A percentile compares a stretch with the other conserved stretches of the same genome.
Conservation (phyloP, 2,329 filamentous ascomycete genomes). For the Fusarium staphyleae region DNA sequence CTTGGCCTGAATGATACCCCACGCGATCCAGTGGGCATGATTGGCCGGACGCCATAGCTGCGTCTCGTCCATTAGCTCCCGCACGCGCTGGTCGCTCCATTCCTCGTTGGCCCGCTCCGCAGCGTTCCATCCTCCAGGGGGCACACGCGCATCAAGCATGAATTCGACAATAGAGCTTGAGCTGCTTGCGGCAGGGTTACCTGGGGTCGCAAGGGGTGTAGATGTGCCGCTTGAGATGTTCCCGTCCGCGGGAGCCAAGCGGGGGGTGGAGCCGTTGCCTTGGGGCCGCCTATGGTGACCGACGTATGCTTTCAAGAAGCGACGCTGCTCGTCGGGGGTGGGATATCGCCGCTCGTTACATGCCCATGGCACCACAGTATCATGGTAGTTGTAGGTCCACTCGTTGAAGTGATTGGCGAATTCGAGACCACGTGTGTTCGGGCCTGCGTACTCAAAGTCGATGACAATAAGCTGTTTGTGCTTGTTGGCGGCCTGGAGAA, state of each 20-base stretch:
- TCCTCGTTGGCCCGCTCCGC: slow-evolving; percentile 68
- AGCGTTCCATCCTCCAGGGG: slow-evolving; percentile 59
- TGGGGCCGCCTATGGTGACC: slow-evolving; percentile 76
- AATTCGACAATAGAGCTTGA: slow-evolving; percentile 71
- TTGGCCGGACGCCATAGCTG: slow-evolving; percentile 87
- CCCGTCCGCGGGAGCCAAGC: slow-evolving; percentile 55
- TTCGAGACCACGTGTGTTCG: slow-evolving; percentile 85
- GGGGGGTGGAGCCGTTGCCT: slow-evolving; percentile 57
- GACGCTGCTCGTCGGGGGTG: slow-evolving; percentile 77
- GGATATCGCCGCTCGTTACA: slow-evolving; percentile 79
- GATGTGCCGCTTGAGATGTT: slow-evolving; percentile 37
- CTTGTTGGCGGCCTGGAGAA: slow-evolving; percentile 87
- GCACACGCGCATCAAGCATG: slow-evolving; percentile 78
- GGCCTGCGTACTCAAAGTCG: slow-evolving; percentile 95
- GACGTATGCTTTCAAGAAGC: slow-evolving; percentile 87
- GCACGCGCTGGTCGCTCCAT: slow-evolving; percentile 70
- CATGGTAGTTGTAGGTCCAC: slow-evolving; percentile 98
- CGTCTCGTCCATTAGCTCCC: slow-evolving; percentile 77
- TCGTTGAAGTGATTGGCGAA: slow-evolving; percentile 99
- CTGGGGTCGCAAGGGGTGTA: slow-evolving; percentile 46
- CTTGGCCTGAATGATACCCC: slow-evolving; percentile 96
- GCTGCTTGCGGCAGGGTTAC: slow-evolving; percentile 50
- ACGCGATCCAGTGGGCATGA: slow-evolving; percentile 90
- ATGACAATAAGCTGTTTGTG: slow-evolving; percentile 98
- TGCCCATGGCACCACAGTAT: slow-evolving; percentile 67